Evolutionary conservation across 257 asterid genomes (phyloP), one percentile per base, ranked within the genome.

Genomic region (Verbena officinalis): DNA sequence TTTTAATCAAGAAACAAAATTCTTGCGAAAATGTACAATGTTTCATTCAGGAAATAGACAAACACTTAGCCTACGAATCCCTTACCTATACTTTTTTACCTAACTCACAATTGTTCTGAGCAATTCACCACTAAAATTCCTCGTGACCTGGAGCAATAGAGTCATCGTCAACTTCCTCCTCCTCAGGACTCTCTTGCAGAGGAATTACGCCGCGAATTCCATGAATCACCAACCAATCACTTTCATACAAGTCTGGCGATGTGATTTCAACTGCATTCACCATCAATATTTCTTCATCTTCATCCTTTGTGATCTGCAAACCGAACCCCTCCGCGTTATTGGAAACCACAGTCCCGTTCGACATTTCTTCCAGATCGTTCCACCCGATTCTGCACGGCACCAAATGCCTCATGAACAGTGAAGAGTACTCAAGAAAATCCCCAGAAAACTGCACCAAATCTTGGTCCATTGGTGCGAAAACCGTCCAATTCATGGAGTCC

Each of bases 391-490:
- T 83, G 67, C 96, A 92, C 0, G 96, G 91, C 13, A 74, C 63
- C 76, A 92, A 14, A 67, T 92, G 98, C 79, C 91, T 85, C 77
- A 75, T 38, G 68, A 89, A 79, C 63, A 92, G 4, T 4, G 83
- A 75, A 22, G 59, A 55, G 50, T 86, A 85, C 4, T 57, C 69
- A 0, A 68, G 74, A 43, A 87, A 74, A 64, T 84, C 76, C 40
- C 87, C 91, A 0, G 88, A 73, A 43, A 65, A 77, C 46, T 22
- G 79, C 13, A 80, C 70, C 68, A 89, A 1, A 0, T 78, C 85
- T 10, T 77, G 79, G 1, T 89, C 96, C n/a, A 66, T 36, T 0
- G 98, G 98, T 0, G 95, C 91, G 16, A 92, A 84, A 5, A 89
- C 72, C 2, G 97, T 92, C 81, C 83, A 71, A 39, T 63, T 78